Conservation (phyloP, 768 basidiomycete species). For the Suillus cothurnatus region DNA sequence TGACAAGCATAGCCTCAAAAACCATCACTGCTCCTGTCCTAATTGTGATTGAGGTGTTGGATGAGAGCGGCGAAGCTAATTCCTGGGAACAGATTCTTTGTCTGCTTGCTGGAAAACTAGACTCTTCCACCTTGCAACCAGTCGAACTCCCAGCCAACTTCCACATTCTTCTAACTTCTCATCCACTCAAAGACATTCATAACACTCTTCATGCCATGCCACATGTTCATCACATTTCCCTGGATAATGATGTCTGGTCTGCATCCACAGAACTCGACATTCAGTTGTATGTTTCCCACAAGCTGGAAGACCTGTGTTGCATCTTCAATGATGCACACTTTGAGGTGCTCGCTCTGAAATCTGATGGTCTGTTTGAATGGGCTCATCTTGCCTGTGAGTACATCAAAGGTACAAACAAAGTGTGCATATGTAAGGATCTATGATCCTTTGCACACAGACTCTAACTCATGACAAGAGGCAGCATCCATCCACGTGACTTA, state of each 20-base stretch:
- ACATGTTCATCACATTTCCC: neutral
- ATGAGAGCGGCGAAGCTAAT: slow-evolving; percentile 15
- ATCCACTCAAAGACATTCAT: slow-evolving; percentile 9
- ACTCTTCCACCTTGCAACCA: neutral
- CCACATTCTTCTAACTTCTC: slow-evolving; percentile 21
- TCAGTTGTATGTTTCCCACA: slow-evolving; percentile 4
- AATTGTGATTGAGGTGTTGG: slow-evolving; percentile 28
- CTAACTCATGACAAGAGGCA: too few relatives aligned
- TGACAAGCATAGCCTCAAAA: slow-evolving; percentile 1
- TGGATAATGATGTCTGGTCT: slow-evolving; percentile 5
- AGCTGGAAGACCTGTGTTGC: neutral
- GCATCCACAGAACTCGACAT: slow-evolving; percentile 6
- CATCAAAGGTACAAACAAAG: too few relatives aligned
- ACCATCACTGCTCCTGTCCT: slow-evolving; percentile 22
- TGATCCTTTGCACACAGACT: too few relatives aligned
- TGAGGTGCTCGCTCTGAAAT: neutral
- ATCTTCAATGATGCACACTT: neutral
- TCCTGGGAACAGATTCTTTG: slow-evolving; percentile 16
- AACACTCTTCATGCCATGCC: slow-evolving; percentile 7
- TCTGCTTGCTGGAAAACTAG: neutral
- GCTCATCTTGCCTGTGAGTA: slow-evolving; percentile 13
- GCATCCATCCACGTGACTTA: too few relatives aligned
- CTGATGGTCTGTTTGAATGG: slow-evolving; percentile 15
- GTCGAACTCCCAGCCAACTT: slow-evolving; percentile 9
- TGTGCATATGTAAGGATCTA: too few relatives aligned